Evolutionary conservation across 208 protist genomes (phyloP).

Genomic region (Wallacemonas sp.): DNA sequence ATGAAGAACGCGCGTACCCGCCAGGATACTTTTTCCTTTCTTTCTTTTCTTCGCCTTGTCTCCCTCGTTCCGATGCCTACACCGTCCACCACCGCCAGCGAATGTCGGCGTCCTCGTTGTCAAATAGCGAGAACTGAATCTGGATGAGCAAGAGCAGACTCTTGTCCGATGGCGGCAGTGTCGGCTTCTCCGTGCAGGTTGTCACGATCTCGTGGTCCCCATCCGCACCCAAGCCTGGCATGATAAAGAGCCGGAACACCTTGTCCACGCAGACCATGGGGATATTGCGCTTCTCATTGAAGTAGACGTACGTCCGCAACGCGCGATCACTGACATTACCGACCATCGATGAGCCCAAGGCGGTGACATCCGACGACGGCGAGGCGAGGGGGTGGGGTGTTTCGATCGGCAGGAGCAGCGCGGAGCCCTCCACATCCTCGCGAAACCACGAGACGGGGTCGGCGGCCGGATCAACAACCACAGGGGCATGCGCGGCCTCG

Average conservation of each 20-base stretch:
- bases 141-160: conserved; percentile 59
- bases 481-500: too few species aligned
- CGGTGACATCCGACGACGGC: neutral
- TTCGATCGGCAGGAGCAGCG: conserved; percentile 18
- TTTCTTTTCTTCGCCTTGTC: too few species aligned
- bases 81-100: conserved; percentile 60
- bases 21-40: neutral
- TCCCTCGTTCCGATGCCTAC: too few species aligned
- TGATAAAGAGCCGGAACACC: conserved; percentile 52
- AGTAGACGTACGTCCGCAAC: conserved; percentile 57
- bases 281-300: conserved; percentile 37
- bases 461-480: neutral
- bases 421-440: conserved; percentile 27
- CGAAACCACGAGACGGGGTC: conserved; percentile 20
- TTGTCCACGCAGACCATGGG: conserved; percentile 60
- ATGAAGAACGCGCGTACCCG: too few species aligned
- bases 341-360: neutral
- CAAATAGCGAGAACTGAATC: conserved; percentile 51
- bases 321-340: conserved; percentile 20
- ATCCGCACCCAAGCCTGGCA: conserved; percentile 28
- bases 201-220: neutral
- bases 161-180: too few species aligned
- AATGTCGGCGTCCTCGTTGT: conserved; percentile 43
- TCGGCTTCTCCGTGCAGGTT: too few species aligned
- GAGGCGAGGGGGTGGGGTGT: neutral